Evolutionary conservation across 192 early-diverging fungal genomes (phyloP).

Genomic region (Coemansia javaensis): DNA sequence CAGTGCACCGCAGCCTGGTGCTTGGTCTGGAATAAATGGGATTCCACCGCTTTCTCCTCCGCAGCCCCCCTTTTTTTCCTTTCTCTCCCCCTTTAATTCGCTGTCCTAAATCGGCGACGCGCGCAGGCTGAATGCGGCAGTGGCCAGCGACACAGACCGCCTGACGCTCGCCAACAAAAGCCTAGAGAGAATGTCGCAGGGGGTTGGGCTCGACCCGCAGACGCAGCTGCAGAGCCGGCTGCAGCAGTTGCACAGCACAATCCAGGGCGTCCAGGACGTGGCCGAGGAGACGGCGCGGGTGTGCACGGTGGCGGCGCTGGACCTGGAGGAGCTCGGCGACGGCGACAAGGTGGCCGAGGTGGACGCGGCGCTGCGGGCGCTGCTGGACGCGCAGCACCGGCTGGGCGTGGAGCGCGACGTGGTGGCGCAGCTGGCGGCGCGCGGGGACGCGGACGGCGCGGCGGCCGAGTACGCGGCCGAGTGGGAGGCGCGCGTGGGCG

Average conservation of each 20-base stretch:
- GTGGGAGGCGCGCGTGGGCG: conserved; percentile 1
- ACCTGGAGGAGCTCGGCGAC: conserved; percentile 24
- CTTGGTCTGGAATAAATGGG: too few species aligned
- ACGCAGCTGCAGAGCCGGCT: conserved; percentile 12
- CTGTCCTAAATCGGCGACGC: too few species aligned
- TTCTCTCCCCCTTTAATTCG: too few species aligned
- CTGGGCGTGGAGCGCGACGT: conserved; percentile 16
- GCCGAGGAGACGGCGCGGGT: conserved; percentile 13
- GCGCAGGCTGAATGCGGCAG: too few species aligned
- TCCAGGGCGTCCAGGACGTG: conserved; percentile 10
- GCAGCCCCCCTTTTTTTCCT: too few species aligned
- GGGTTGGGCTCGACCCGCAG: conserved; percentile 10
- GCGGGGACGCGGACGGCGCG: conserved; percentile 2
- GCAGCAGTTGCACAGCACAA: conserved; percentile 5
- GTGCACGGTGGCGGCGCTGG: conserved; percentile 20
- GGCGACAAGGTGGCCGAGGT: conserved; percentile 4
- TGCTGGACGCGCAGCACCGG: conserved; percentile 24
- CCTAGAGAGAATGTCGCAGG: neutral
- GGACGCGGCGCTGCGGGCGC: conserved; percentile 18
- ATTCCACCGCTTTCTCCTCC: too few species aligned
- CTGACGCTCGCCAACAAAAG: too few species aligned
- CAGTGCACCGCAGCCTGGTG: too few species aligned
- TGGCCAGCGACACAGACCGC: too few species aligned
- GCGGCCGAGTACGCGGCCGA: conserved; percentile 6
- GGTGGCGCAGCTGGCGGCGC: conserved; percentile 4